A percentile compares a stretch with the other conserved stretches of the same genome.
Evolutionary conservation across 192 early-diverging fungal genomes (phyloP).

Genomic region (Gamsiella multidivaricata): DNA sequence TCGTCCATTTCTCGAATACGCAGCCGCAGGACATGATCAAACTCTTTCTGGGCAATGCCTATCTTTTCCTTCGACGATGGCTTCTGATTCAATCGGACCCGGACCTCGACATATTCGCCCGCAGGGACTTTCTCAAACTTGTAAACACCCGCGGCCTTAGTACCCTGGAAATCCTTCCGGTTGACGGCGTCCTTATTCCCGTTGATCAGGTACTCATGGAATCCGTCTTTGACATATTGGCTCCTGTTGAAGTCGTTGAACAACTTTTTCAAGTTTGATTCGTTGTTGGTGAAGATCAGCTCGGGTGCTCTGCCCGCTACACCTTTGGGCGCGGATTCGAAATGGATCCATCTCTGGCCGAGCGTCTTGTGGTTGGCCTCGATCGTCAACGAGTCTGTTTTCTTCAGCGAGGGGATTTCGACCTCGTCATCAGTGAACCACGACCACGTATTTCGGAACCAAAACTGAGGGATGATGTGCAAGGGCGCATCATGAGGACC

Average conservation of each 20-base stretch:
- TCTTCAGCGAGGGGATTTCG: conserved; percentile 22
- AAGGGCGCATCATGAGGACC: conserved; percentile 32
- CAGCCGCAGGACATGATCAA: conserved; percentile 21
- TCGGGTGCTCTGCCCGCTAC: conserved; percentile 14
- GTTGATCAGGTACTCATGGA: conserved; percentile 58
- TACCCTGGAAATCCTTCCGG: conserved; percentile 45
- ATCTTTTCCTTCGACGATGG: neutral
- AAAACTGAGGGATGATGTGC: conserved; percentile 36
- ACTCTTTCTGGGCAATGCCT: conserved; percentile 4
- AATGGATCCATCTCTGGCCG: conserved; percentile 37
- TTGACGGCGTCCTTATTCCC: conserved; percentile 50
- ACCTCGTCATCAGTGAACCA: conserved; percentile 42
- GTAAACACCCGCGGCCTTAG: conserved; percentile 62
- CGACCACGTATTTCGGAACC: conserved; percentile 44
- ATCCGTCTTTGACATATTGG: conserved; percentile 56
- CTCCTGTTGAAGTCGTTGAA: conserved; percentile 56
- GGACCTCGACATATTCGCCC: conserved; percentile 32
- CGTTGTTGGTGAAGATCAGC: conserved; percentile 63
- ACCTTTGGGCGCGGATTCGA: conserved; percentile 1
- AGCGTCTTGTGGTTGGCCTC: conserved; percentile 32
- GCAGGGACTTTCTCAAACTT: conserved; percentile 55
- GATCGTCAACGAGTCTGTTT: conserved; percentile 3
- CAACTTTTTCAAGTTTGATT: conserved; percentile 55
- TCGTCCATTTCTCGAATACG: conserved; percentile 31
- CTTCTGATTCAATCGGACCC: conserved; percentile 33